Percentiles rank a stretch among this genome's conserved stretches.
Evolutionary conservation across 1,284 basidiomycete species (phyloP).

Genomic region (Cryptococcus floricola): DNA sequence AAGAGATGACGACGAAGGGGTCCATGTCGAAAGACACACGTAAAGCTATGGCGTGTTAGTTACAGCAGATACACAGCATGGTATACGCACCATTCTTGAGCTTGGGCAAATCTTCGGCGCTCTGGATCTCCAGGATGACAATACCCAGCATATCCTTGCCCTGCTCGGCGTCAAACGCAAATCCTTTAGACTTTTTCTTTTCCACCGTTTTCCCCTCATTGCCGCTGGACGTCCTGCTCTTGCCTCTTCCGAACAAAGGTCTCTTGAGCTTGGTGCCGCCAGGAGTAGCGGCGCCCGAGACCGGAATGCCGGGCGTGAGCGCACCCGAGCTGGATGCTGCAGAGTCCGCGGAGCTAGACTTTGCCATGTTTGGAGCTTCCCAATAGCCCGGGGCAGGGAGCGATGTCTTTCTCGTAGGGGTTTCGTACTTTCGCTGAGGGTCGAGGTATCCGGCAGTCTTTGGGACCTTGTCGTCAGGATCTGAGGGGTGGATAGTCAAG

Average conservation of each 20-base stretch:
- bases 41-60: slow-evolving; percentile 27
- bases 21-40: slow-evolving; percentile 72
- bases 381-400: slow-evolving; percentile 12
- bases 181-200: slow-evolving; percentile 48
- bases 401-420: slow-evolving; percentile 14
- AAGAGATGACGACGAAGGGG: slow-evolving; percentile 91
- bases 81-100: slow-evolving; percentile 72
- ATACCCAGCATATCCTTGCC: slow-evolving; percentile 82
- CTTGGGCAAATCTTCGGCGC: slow-evolving; percentile 77
- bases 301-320: slow-evolving; percentile 17
- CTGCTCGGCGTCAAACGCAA: slow-evolving; percentile 61
- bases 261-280: slow-evolving; percentile 20
- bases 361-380: slow-evolving; percentile 4
- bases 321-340: slow-evolving; percentile 9
- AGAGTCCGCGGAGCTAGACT: slow-evolving; percentile 6
- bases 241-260: slow-evolving; percentile 26
- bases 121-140: slow-evolving; percentile 72
- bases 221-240: slow-evolving; percentile 9
- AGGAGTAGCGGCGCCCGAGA: slow-evolving; percentile 17
- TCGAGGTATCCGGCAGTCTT: slow-evolving; percentile 18
- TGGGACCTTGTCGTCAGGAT: slow-evolving; percentile 5
- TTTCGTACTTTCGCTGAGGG: slow-evolving; percentile 10
- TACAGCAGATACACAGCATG: background rate
- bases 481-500: slow-evolving; percentile 4
- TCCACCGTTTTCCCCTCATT: slow-evolving; percentile 3